phyloP scores from a whole-genome alignment of 1,139 yeast species.

The Pneumocystis oryctolagi region DNA sequence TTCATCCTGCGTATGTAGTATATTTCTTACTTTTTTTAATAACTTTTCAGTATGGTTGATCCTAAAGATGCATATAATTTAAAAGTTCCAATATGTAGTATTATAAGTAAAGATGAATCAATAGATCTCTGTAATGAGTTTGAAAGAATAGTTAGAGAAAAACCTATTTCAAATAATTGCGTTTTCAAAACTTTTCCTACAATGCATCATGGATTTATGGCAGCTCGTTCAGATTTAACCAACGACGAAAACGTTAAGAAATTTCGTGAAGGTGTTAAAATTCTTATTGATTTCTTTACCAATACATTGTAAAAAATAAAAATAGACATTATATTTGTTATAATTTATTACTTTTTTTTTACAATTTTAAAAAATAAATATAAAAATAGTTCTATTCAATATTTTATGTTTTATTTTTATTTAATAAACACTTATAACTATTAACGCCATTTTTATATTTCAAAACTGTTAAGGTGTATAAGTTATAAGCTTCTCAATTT shows the following conservation, averaged over 20 bases:
- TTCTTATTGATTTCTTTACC: neutral
- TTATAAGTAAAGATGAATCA: neutral
- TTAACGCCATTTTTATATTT: too few species aligned
- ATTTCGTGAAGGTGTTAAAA: neutral
- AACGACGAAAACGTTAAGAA: neutral
- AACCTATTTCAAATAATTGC: neutral
- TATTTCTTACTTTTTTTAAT: neutral
- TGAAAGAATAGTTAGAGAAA: neutral
- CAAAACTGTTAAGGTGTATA: too few species aligned
- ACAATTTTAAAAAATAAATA: neutral
- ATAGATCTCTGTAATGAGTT: neutral
- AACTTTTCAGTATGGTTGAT: neutral
- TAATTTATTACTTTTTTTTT: neutral
- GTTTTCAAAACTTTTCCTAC: neutral
- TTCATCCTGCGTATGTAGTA: constrained; percentile 1
- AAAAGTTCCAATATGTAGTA: neutral
- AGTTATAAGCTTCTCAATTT: too few species aligned
- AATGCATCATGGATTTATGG: constrained; percentile 4
- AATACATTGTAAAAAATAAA: neutral
- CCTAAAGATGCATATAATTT: neutral
- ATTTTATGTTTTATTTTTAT: too few species aligned
- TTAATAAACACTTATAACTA: too few species aligned
- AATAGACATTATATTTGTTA: neutral
- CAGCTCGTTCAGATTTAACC: constrained; percentile 2
- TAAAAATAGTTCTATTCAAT: neutral